Percentiles rank a stretch among this genome's conserved stretches.
phyloP scores from a whole-genome alignment of 495 filamentous ascomycete species.

The Neurospora pannonica region DNA sequence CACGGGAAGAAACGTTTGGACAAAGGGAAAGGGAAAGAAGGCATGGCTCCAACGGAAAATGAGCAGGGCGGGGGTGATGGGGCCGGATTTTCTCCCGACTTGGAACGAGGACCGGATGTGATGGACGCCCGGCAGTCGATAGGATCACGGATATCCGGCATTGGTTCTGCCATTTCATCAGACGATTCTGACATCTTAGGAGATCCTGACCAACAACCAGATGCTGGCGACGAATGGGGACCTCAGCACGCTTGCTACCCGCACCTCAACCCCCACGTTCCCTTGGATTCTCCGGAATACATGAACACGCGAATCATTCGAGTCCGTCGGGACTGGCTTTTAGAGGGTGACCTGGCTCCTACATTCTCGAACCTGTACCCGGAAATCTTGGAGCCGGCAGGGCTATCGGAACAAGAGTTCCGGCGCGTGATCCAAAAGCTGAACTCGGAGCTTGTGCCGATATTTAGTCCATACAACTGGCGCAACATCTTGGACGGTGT shows the following conservation, averaged over 20 bases:
- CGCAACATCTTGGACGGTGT: conserved; percentile 68
- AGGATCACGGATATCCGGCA: conserved; percentile 29
- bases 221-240: conserved; percentile 63
- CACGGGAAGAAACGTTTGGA: conserved; percentile 17
- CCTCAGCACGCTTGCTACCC: conserved; percentile 86
- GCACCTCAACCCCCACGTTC: conserved; percentile 87
- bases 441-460: conserved; percentile 59
- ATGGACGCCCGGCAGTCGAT: conserved; percentile 27
- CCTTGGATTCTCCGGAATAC: conserved; percentile 62
- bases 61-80: conserved; percentile 11
- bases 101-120: conserved; percentile 38
- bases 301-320: conserved; percentile 79
- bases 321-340: conserved; percentile 82
- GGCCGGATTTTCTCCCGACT: conserved; percentile 35
- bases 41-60: conserved; percentile 27
- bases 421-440: conserved; percentile 66
- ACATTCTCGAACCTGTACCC: conserved; percentile 91
- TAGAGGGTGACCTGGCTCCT: conserved; percentile 82
- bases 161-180: conserved; percentile 41
- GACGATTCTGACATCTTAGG: conserved; percentile 45
- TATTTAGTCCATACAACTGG: conserved; percentile 61
- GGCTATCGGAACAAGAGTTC: conserved; percentile 72
- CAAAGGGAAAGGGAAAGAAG: conserved; percentile 39
- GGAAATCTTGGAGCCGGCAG: conserved; percentile 80
- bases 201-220: conserved; percentile 37